phyloP scores from a whole-genome alignment of 345 rosid species.

The Arabidopsis arenosa region DNA sequence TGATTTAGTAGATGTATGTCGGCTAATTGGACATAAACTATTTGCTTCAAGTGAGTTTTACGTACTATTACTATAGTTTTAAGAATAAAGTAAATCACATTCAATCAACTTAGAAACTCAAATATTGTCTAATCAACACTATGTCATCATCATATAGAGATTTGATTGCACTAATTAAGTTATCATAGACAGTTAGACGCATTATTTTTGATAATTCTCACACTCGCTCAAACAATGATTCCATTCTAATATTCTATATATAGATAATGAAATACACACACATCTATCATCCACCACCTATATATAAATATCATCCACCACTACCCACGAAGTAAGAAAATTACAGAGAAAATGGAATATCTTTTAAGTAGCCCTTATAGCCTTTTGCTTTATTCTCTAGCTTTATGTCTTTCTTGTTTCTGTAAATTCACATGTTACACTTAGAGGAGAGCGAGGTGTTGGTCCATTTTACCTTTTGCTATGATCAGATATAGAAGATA shows the following conservation, averaged over 20 bases:
- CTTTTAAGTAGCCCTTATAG: constrained; percentile 29
- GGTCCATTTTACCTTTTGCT: constrained; percentile 37
- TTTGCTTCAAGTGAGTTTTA: not conserved
- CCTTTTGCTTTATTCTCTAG: constrained; percentile 42
- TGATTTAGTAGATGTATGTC: constrained; percentile 3
- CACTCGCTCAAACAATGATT: not conserved
- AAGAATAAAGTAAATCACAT: not conserved
- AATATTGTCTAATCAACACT: not conserved
- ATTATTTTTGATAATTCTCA: constrained; percentile 20
- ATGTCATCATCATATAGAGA: constrained; percentile 25
- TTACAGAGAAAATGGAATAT: constrained; percentile 16
- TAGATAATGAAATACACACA: not conserved
- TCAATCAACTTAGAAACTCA: not conserved
- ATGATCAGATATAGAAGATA: constrained; percentile 33
- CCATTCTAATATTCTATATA: not conserved
- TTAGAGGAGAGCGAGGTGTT: constrained; percentile 34
- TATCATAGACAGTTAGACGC: constrained; percentile 16
- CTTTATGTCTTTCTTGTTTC: constrained; percentile 44
- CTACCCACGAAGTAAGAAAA: constrained; percentile 23
- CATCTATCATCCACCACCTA: constrained; percentile 1
- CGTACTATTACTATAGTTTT: not conserved
- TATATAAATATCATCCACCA: constrained; percentile 12
- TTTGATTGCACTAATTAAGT: constrained; percentile 23
- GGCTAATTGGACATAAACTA: not conserved
- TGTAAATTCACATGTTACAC: constrained; percentile 45